phyloP scores from a whole-genome alignment of 2,329 filamentous ascomycete species.

The Corynespora cassiicola region DNA sequence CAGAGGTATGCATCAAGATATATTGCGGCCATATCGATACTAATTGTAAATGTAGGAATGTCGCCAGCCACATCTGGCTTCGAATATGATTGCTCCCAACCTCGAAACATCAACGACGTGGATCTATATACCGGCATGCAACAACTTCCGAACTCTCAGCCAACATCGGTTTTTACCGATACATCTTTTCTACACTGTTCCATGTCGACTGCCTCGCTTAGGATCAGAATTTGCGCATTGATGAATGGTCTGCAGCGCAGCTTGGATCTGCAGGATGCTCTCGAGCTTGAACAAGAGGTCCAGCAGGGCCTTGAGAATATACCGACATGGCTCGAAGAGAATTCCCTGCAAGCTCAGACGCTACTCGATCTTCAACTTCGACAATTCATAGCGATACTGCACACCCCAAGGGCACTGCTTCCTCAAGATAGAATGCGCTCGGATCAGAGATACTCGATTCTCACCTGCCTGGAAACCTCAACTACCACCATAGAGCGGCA shows the following conservation, averaged over 20 bases:
- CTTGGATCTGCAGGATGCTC: constrained; percentile 14
- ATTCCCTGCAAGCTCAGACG: constrained; percentile 15
- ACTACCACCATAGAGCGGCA: constrained; percentile 18
- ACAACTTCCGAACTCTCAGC: constrained; percentile 17
- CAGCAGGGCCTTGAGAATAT: constrained; percentile 11
- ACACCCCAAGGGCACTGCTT: constrained; percentile 15
- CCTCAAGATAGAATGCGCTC: background rate
- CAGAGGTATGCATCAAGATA: constrained; percentile 29
- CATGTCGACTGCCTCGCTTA: constrained; percentile 11
- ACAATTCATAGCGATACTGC: constrained; percentile 31
- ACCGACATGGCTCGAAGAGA: constrained; percentile 18
- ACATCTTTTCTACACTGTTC: constrained; percentile 23
- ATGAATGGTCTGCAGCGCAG: constrained; percentile 13
- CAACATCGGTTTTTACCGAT: constrained; percentile 21
- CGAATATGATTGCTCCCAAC: constrained; percentile 56
- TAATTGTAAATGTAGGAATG: constrained; percentile 49
- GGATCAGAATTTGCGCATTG: constrained; percentile 15
- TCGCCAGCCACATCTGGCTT: constrained; percentile 42
- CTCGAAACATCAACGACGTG: constrained; percentile 57
- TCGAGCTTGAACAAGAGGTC: constrained; percentile 20
- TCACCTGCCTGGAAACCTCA: constrained; percentile 18
- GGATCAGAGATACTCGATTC: constrained; percentile 12
- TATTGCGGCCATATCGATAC: background rate
- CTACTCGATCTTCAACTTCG: constrained; percentile 34
- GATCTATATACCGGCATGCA: constrained; percentile 41